Percentiles rank a stretch among this genome's conserved stretches.
Evolutionary conservation across 768 basidiomycete genomes (phyloP).

Genomic region (Xerocomus brunneocitrinus): DNA sequence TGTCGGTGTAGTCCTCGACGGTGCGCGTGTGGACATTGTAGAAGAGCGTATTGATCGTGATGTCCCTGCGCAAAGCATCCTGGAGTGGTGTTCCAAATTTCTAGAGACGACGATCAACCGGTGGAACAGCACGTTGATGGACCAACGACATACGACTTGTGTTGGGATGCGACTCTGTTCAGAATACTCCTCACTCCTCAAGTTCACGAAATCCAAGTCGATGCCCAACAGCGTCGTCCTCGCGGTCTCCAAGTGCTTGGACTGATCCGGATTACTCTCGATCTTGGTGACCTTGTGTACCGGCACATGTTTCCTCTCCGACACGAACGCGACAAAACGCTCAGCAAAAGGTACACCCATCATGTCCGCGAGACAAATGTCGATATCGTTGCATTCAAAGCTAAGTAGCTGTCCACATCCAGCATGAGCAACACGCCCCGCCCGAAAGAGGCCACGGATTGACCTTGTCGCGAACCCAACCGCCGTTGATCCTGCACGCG

Average conservation of each 20-base stretch:
- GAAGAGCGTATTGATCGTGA: slow-evolving; percentile 94
- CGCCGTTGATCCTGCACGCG: slow-evolving; percentile 89
- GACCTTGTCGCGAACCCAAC: slow-evolving; percentile 99
- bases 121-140: not conserved
- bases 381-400: slow-evolving; percentile 83
- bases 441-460: slow-evolving; percentile 16
- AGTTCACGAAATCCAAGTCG: slow-evolving; percentile 90
- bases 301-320: slow-evolving; percentile 28
- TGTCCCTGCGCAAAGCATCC: slow-evolving; percentile 87
- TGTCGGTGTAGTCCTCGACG: slow-evolving; percentile 85
- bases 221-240: slow-evolving; percentile 73
- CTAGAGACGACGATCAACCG: slow-evolving; percentile 37
- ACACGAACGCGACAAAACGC: slow-evolving; percentile 58
- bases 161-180: slow-evolving; percentile 85
- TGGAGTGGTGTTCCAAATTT: slow-evolving; percentile 87
- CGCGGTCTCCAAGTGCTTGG: slow-evolving; percentile 96
- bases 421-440: slow-evolving; percentile 11
- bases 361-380: slow-evolving; percentile 83
- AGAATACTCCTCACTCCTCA: slow-evolving; percentile 90
- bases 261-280: slow-evolving; percentile 92
- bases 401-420: slow-evolving; percentile 61
- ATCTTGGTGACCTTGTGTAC: slow-evolving; percentile 69
- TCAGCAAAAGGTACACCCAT: slow-evolving; percentile 90
- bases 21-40: slow-evolving; percentile 86
- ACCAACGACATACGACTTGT: slow-evolving; percentile 57